Evolutionary conservation across 495 filamentous ascomycete genomes (phyloP), one percentile per base, ranked within the genome.

Genomic region (Clohesyomyces aquaticus): DNA sequence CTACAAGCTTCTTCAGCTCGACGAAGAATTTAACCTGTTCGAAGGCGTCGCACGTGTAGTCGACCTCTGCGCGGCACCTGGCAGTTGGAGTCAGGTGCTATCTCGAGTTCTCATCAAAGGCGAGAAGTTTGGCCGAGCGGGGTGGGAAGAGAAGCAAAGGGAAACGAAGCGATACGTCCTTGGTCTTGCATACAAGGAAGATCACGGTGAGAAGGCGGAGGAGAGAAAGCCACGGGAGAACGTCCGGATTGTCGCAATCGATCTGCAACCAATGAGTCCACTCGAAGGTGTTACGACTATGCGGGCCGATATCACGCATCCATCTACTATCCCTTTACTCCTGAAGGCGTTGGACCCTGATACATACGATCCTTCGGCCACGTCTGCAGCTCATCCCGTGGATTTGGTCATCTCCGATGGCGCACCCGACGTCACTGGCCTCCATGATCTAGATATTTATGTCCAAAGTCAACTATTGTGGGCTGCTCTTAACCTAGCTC

Each of bases 401-500:
- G 91, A 96, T 69, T 84, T 98, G 3, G 93, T 98, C 27, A 83
- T 98, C 55, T 94, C 90, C 51, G 94, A 98, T 67, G 94, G 94
- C 38, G 94, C 94, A 0, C 94, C 94, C 8, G 94, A 98, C 72
- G 95, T 98, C 38, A 98, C 94, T 0, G 94, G 94, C 22, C 79
- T 98, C 2, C 94, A 98, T 73, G 94, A 98, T 75, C 82, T 98
- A 8, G 94, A 98, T 74, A 97, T 97, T 69, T 98, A 98, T 74
- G 88, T 98, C 18, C 94, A 98, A 75, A 91, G 90, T 2, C 93
- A 97, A 76, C 84, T 98, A 19, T 88, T 98, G 54, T 96, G 92
- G 73, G 89, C 93, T 1, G 94, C 94, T 0, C 82, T 98, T 16
- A 96, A 96, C 73, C 85, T 98, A 1, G 90, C 94, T 9, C 80